phyloP scores from a whole-genome alignment of 2,329 filamentous ascomycete genomes.

The Pseudogymnoascus sp. region DNA sequence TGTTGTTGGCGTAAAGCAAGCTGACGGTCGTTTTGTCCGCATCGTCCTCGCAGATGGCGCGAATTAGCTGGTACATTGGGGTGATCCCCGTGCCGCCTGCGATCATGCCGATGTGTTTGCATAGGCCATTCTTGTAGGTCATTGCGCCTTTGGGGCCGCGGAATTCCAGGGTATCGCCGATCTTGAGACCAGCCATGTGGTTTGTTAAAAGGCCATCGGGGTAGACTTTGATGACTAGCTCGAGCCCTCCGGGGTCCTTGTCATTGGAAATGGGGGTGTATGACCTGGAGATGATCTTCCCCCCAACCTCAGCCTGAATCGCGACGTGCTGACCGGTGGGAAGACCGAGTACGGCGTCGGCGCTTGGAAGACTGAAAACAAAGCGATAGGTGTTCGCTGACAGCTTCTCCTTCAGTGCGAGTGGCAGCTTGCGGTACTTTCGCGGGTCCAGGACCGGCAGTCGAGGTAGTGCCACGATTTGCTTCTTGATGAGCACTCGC shows the following conservation, averaged over 20 bases:
- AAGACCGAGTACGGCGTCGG: slow-evolving; percentile 30
- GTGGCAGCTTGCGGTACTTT: slow-evolving; percentile 17
- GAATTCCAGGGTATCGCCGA: slow-evolving; percentile 45
- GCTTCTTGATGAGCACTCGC: not conserved
- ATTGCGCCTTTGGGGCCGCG: slow-evolving; percentile 52
- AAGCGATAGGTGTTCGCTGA: slow-evolving; percentile 17
- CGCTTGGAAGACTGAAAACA: slow-evolving; percentile 29
- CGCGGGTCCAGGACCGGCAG: slow-evolving; percentile 13
- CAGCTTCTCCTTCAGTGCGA: slow-evolving; percentile 16
- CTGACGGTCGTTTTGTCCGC: slow-evolving; percentile 49
- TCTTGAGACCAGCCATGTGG: slow-evolving; percentile 40
- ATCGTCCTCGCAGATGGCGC: slow-evolving; percentile 56
- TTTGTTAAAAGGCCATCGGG: slow-evolving; percentile 44
- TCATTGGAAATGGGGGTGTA: slow-evolving; percentile 44
- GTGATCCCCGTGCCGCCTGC: slow-evolving; percentile 48
- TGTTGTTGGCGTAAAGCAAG: slow-evolving; percentile 53
- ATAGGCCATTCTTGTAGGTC: slow-evolving; percentile 39
- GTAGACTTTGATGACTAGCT: slow-evolving; percentile 47
- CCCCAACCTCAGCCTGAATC: slow-evolving; percentile 31
- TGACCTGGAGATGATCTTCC: slow-evolving; percentile 29
- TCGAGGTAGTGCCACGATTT: not conserved
- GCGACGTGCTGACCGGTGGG: slow-evolving; percentile 37
- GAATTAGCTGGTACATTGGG: slow-evolving; percentile 55
- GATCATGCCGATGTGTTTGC: slow-evolving; percentile 46
- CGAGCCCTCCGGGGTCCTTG: slow-evolving; percentile 40